A percentile compares a stretch with the other conserved stretches of the same genome.
Conservation (phyloP, 495 filamentous ascomycete species). For the Xylaria nigripes region DNA sequence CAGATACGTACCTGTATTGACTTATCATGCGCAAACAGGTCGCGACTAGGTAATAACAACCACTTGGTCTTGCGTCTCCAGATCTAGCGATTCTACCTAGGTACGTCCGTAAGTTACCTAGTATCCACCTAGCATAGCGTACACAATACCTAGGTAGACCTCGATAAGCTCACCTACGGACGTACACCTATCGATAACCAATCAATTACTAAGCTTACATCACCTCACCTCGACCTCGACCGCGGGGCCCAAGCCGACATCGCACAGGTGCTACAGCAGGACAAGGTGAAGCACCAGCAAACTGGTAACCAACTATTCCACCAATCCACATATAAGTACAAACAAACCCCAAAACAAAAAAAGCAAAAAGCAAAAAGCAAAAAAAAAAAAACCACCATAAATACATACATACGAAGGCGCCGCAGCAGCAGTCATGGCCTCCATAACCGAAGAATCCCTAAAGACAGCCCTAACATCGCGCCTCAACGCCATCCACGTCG, state of each 20-base stretch:
- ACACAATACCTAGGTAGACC: too few relatives aligned
- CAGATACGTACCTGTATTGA: too few relatives aligned
- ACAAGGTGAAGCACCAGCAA: too few relatives aligned
- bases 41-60: too few relatives aligned
- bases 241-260: conserved; percentile 8
- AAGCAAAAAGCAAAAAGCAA: conserved; percentile 9
- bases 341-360: neutral
- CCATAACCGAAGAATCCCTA: conserved; percentile 63
- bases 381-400: neutral
- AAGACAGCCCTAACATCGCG: conserved; percentile 59
- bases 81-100: too few relatives aligned
- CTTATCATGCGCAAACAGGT: too few relatives aligned
- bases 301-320: too few relatives aligned
- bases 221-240: neutral
- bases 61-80: too few relatives aligned
- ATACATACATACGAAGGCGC: neutral
- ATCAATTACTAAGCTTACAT: neutral
- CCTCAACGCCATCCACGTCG: conserved; percentile 74
- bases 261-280: too few relatives aligned
- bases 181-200: neutral
- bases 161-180: neutral
- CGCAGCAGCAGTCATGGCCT: conserved; percentile 38
- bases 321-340: too few relatives aligned
- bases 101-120: too few relatives aligned
- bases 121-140: too few relatives aligned